phyloP scores from a whole-genome alignment of 1,284 basidiomycete genomes.

The Cryptococcus deneoformans region DNA sequence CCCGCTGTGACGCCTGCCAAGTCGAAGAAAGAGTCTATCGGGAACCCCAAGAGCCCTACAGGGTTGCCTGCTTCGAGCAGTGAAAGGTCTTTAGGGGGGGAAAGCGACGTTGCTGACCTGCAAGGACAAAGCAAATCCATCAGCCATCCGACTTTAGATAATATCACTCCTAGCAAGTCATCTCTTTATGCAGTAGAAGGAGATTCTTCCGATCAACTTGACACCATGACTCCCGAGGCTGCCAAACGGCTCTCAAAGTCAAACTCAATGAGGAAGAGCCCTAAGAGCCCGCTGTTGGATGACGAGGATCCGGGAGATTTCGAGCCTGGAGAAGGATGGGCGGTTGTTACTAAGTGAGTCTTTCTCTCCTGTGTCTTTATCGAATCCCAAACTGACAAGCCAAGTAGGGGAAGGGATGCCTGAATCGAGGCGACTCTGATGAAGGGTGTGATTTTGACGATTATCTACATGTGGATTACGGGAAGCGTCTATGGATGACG shows the following conservation, averaged over 20 bases:
- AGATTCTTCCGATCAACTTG: neutral
- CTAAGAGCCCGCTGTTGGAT: conserved; percentile 39
- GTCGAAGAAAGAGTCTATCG: neutral
- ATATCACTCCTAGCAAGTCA: neutral
- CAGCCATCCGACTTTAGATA: neutral
- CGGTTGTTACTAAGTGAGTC: conserved; percentile 43
- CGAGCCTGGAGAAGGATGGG: conserved; percentile 45
- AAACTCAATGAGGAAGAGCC: conserved; percentile 20
- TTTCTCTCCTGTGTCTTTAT: neutral
- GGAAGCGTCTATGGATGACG: conserved; percentile 3
- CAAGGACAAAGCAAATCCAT: conserved; percentile 13
- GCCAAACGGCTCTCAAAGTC: conserved; percentile 12
- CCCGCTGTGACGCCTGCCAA: conserved; percentile 19
- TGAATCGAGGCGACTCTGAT: conserved; percentile 8
- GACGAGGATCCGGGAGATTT: conserved; percentile 49
- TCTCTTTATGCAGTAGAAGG: neutral
- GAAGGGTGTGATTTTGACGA: conserved; percentile 1
- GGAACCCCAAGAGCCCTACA: neutral
- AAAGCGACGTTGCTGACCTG: neutral
- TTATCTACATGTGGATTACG: conserved; percentile 11
- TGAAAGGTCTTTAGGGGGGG: neutral
- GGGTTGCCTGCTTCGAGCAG: neutral
- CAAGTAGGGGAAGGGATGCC: conserved; percentile 12
- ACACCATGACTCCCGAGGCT: conserved; percentile 10
- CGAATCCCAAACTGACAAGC: neutral